phyloP scores from a whole-genome alignment of 2,329 filamentous ascomycete genomes.

The Nemania sp. region DNA sequence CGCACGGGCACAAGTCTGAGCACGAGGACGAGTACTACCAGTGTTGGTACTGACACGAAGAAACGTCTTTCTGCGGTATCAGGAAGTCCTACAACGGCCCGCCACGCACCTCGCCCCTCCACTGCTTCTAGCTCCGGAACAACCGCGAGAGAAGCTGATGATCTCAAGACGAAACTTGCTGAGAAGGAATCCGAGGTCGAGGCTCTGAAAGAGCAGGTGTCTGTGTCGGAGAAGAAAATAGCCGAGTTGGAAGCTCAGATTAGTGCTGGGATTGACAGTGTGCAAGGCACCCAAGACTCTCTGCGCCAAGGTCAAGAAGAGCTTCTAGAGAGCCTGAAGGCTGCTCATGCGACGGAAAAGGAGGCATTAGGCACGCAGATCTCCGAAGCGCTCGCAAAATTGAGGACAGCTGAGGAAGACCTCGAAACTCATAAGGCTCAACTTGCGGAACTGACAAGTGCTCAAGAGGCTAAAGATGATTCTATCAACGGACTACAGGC shows the following conservation, averaged over 20 bases:
- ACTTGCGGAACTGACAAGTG: conserved; percentile 51
- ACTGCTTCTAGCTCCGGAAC: conserved; percentile 45
- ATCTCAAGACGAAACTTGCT: conserved; percentile 62
- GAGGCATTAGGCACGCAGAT: conserved; percentile 53
- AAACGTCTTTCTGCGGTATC: conserved; percentile 62
- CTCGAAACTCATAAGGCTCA: conserved; percentile 56
- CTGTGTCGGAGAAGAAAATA: conserved; percentile 60
- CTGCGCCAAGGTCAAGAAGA: conserved; percentile 50
- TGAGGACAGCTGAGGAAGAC: conserved; percentile 55
- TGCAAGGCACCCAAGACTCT: conserved; percentile 47
- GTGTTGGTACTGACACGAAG: conserved; percentile 54
- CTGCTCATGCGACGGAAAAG: conserved; percentile 55
- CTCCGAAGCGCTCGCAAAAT: conserved; percentile 54
- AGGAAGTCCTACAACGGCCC: conserved; percentile 43
- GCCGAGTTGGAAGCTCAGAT: conserved; percentile 58
- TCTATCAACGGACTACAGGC: conserved; percentile 56
- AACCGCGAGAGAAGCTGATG: conserved; percentile 61
- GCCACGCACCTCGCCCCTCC: conserved; percentile 48
- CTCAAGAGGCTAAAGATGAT: conserved; percentile 54
- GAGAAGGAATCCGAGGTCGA: conserved; percentile 63
- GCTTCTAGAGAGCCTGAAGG: conserved; percentile 54
- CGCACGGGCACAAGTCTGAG: conserved; percentile 35
- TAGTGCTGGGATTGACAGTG: conserved; percentile 46
- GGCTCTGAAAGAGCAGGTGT: conserved; percentile 60
- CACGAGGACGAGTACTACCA: conserved; percentile 43